Conservation (phyloP, 139 green algal genomes). For the Dunaliella primolecta region DNA sequence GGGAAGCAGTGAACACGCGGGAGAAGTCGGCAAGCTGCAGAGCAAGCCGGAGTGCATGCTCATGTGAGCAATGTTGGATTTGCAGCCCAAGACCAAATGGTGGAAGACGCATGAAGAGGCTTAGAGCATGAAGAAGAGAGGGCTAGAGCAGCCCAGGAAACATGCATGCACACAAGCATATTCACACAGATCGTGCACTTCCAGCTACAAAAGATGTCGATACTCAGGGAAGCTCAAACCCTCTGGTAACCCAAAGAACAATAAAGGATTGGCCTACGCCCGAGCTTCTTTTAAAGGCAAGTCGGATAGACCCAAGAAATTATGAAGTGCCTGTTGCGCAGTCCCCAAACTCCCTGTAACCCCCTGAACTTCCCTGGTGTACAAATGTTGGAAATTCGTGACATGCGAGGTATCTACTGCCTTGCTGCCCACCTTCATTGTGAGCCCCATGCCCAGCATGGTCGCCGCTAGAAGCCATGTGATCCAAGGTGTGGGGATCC, state of each 20-base stretch:
- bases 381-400: too few species aligned
- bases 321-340: background rate
- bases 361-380: too few species aligned
- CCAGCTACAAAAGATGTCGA: too few species aligned
- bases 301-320: background rate
- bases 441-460: slow-evolving; percentile 78
- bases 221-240: too few species aligned
- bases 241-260: too few species aligned
- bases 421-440: slow-evolving; percentile 41
- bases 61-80: too few species aligned
- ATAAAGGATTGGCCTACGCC: background rate
- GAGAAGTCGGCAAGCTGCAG: slow-evolving; percentile 37
- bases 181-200: too few species aligned
- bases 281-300: background rate
- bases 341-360: background rate
- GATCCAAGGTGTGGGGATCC: slow-evolving; percentile 21
- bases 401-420: background rate
- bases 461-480: slow-evolving; percentile 49
- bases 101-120: slow-evolving; percentile 20
- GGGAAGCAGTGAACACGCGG: slow-evolving; percentile 33
- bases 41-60: background rate
- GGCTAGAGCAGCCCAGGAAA: too few species aligned
- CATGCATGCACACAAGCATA: too few species aligned
- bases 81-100: too few species aligned
- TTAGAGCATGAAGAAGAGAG: background rate